Base-by-base conservation (phyloP, 192 early-diverging fungal genomes). In the Chytriomyces confervae region DNA sequence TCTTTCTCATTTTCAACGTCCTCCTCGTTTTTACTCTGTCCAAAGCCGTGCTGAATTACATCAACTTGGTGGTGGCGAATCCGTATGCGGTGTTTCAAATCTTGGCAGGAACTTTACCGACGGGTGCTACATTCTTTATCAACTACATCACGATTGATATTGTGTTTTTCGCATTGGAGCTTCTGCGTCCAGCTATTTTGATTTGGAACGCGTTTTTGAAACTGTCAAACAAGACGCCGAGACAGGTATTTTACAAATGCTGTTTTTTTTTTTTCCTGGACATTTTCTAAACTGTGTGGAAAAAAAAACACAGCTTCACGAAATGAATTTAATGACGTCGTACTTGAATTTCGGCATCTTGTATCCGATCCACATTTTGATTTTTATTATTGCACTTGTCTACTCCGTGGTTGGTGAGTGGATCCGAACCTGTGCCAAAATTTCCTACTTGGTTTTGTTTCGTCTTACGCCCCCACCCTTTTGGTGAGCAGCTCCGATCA, bases 1-100 rank as follows among this genome's bases (percentile, higher is more conserved):
- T 79, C 69, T 89, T 85, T 65, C 77, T 89, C 24, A 51, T 87
- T 11, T 87, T 89, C 79, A 89, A 89, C 80, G 82, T 86, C 9
- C 81, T 85, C 60, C 84, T 89, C 66, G 84, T 89, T 43, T 89
- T 87, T 72, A 82, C 78, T 3, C 60, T 84, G 11, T 66, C 78
- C 1, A 67, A 61, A 16, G 77, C 81, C 46, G 18, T 82, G 20
- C 43, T 77, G 11, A 62, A 45, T 29, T 62, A 79, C 8, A 61
- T 76, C 45, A 71, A 36, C 8, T 53, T 48, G 23, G 69, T 88
- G 29, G 27, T 78, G 10, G 69, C 66, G 5, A 83, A 87, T 61
- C 88, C 88, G 44, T 57, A 75, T 6, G 60, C 65, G 13, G 78
- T 85, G 49, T 65, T 86, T 48, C 67, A 79, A 18, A 49, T 77